A percentile compares a stretch with the other conserved stretches of the same genome.
Evolutionary conservation across 2,329 filamentous ascomycete species (phyloP).

Genomic region (Thermothelomyces thermophilus): DNA sequence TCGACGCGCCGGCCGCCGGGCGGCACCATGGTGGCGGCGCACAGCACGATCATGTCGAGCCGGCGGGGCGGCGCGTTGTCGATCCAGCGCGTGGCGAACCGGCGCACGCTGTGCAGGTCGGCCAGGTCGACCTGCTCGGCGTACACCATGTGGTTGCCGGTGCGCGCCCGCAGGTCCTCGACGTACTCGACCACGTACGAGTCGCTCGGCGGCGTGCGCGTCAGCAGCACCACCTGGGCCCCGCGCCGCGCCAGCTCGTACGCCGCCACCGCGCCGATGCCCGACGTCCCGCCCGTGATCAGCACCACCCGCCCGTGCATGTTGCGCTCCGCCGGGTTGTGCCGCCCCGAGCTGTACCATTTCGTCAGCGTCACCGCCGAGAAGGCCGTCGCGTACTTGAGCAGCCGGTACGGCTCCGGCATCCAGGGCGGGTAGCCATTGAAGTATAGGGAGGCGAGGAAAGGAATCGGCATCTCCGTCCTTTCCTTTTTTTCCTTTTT

Average conservation of each 20-base stretch:
- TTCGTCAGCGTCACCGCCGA: slow-evolving; percentile 49
- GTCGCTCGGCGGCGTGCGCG: slow-evolving; percentile 72
- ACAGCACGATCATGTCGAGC: slow-evolving; percentile 85
- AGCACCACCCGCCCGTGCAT: slow-evolving; percentile 94
- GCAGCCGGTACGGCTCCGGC: slow-evolving; percentile 37
- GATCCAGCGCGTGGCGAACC: slow-evolving; percentile 96
- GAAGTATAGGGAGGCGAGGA: slow-evolving; percentile 40
- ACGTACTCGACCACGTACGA: slow-evolving; percentile 90
- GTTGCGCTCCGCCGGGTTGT: slow-evolving; percentile 67
- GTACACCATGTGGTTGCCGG: slow-evolving; percentile 82
- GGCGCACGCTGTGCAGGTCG: slow-evolving; percentile 81
- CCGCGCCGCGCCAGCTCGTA: slow-evolving; percentile 70
- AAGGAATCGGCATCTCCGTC: slow-evolving; percentile 45
- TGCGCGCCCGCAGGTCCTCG: slow-evolving; percentile 71
- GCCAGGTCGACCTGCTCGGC: slow-evolving; percentile 89
- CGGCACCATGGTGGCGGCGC: slow-evolving; percentile 70
- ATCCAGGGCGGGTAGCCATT: slow-evolving; percentile 47
- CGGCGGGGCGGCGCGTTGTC: slow-evolving; percentile 86
- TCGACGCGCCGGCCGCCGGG: slow-evolving; percentile 51
- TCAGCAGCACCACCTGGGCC: slow-evolving; percentile 85
- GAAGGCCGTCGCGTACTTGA: slow-evolving; percentile 34
- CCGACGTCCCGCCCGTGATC: slow-evolving; percentile 90
- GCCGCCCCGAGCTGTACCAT: slow-evolving; percentile 67
- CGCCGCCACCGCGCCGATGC: slow-evolving; percentile 75
- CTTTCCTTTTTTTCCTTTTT: not conserved